These are phyloP conservation scores for Colletotrichum sp. DNA, from an alignment of 2,329 filamentous ascomycete species.

Conservation along the genomic window DNA sequence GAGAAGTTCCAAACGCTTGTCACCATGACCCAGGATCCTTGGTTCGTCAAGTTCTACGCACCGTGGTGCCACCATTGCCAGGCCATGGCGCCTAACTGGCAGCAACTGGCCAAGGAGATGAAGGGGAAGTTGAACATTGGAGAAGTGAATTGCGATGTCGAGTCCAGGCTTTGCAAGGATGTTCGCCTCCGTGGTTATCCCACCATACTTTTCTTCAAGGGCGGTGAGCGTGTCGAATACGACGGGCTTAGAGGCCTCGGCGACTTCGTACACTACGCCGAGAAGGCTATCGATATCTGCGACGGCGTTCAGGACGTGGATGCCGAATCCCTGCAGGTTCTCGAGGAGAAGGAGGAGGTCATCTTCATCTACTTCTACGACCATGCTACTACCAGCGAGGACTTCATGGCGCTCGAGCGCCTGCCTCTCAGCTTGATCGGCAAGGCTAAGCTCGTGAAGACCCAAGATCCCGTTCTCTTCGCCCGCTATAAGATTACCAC, in stretches of 20 bases:
- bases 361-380: conserved; percentile 99
- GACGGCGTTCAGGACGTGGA: conserved; percentile 83
- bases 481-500: conserved; percentile 94
- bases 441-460: conserved; percentile 92
- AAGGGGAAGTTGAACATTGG: conserved; percentile 88
- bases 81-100: conserved; percentile 89
- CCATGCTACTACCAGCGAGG: conserved; percentile 89
- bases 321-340: conserved; percentile 73
- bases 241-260: conserved; percentile 89
- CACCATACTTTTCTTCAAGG: conserved; percentile 91
- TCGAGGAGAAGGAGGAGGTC: conserved; percentile 94
- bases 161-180: conserved; percentile 91
- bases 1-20: conserved; percentile 88
- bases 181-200: conserved; percentile 81
- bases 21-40: conserved; percentile 86
- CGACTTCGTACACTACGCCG: conserved; percentile 85
- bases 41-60: conserved; percentile 99
- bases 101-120: conserved; percentile 89
- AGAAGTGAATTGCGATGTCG: conserved; percentile 92
- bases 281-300: conserved; percentile 81
- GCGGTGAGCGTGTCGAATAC: conserved; percentile 91
- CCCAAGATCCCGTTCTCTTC: conserved; percentile 75
- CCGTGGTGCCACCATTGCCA: conserved; percentile 98
- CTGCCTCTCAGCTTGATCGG: conserved; percentile 88
- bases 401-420: conserved; percentile 87